Base-by-base conservation (phyloP, 352 stramenopile genomes). In the Phytophthora ohioensis region DNA sequence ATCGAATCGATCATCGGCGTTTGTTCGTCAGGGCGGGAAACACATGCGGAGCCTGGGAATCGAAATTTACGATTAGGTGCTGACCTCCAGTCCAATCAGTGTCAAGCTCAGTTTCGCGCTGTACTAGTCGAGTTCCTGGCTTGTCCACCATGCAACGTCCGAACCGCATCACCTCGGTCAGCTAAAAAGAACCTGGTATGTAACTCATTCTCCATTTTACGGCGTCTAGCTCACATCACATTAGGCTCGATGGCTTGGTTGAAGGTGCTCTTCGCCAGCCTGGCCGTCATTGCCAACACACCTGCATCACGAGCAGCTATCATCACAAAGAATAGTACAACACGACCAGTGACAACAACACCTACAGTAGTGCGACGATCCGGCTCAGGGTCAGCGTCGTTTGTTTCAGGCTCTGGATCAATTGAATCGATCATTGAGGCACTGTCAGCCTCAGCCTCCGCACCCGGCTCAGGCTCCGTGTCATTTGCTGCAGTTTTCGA, bases 201-300 rank as follows among this genome's bases (percentile, higher is more conserved):
- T 36, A 15, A 10, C 15, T 64, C 68, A 71, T 67, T 71, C 41
- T 71, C 34, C 45, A 27, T 71, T 75, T 75, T 71, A 42, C 68
- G 3, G 35, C 43, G 56, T 59, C 54, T 7, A 39, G 8, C 41
- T 13, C 41, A 46, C 41, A 27, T 27, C 21, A 27, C 21, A 27
- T 45, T 45, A 15, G n/a, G 11, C n/a, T 21, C 5, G 13, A 71
- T 71, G 64, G 41, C 15, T 38, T 67, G 48, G 56, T 21, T 53
- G 36, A 67, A 56, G 12, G 52, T 52, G 27, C 0, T 69, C 27
- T 21, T 56, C 30, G 30, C 35, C 39, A 34, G 8, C 52, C 8
- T 63, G 17, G 58, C 17, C n/a, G 3, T 73, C 35, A 31, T 59
- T 30, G 6, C 35, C 34, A 55, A 42, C 11, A 10, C 32, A 41